Conservation (phyloP, 768 basidiomycete species). For the Brasilioporus rufonigricans region DNA sequence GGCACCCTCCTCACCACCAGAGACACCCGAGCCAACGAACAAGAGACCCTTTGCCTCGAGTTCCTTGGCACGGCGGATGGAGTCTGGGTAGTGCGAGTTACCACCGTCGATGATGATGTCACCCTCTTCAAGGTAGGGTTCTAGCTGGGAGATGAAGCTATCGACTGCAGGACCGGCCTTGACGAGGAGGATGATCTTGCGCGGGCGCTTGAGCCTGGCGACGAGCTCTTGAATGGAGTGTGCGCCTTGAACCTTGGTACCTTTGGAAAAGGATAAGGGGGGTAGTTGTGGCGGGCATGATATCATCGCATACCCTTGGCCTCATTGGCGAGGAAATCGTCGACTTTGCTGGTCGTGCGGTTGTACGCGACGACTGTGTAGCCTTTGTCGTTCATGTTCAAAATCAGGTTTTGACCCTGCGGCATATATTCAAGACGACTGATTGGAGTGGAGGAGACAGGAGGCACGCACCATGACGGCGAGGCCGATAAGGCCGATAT, state of each 20-base stretch:
- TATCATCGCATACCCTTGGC: conserved; percentile 77
- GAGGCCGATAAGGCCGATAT: conserved; percentile 97
- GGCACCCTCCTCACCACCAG: conserved; percentile 99
- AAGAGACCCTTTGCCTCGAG: conserved; percentile 93
- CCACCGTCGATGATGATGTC: conserved; percentile 99
- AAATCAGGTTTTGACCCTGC: conserved; percentile 93
- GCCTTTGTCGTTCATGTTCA: conserved; percentile 99
- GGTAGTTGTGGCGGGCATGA: conserved; percentile 24
- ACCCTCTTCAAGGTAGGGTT: conserved; percentile 86
- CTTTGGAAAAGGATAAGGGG: conserved; percentile 42
- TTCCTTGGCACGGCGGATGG: conserved; percentile 90
- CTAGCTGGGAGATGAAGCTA: conserved; percentile 88
- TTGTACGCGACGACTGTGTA: conserved; percentile 97
- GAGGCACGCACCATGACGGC: conserved; percentile 89
- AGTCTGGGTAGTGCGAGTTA: conserved; percentile 99
- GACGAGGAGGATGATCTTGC: conserved; percentile 98
- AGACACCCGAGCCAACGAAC: conserved; percentile 98
- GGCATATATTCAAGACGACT: conserved; percentile 2
- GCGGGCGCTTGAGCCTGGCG: conserved; percentile 89
- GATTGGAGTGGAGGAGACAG: conserved; percentile 12
- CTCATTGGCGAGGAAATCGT: conserved; percentile 92
- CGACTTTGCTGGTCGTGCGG: conserved; percentile 95
- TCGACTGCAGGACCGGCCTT: conserved; percentile 98
- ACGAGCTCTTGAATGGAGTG: conserved; percentile 90
- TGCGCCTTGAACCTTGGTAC: conserved; percentile 93